Conservation (phyloP, 139 green algal species). For the Eudorina sp. region DNA sequence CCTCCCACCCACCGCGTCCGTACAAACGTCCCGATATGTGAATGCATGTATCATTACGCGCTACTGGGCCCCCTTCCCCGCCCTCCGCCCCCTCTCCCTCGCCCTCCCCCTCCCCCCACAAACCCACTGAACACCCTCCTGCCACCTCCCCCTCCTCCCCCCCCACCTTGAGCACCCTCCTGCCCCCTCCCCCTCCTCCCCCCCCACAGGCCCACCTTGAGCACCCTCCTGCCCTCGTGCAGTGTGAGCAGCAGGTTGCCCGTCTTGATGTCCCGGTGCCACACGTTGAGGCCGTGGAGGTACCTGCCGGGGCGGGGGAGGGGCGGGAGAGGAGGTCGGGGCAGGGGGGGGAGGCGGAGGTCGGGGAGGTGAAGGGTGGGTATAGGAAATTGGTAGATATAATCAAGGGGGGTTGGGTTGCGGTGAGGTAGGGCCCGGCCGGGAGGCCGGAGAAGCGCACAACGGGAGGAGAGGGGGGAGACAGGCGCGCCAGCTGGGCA, state of each 20-base stretch:
- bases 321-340: no score
- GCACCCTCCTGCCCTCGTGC: constrained; percentile 65
- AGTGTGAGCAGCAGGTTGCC: constrained; percentile 86
- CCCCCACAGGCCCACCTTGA: constrained; percentile 79
- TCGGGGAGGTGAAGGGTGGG: no score
- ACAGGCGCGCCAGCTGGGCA: no score
- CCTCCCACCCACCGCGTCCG: no score
- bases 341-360: no score
- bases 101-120: neutral
- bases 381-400: no score
- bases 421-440: no score
- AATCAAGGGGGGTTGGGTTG: no score
- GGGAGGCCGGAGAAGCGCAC: no score
- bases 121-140: neutral
- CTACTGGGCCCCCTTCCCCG: neutral
- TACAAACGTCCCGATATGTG: neutral
- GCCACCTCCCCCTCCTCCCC: neutral
- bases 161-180: neutral
- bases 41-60: neutral
- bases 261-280: constrained; percentile 93
- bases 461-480: no score
- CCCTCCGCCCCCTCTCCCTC: no score
- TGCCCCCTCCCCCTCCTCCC: neutral
- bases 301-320: constrained; percentile 61
- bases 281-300: constrained; percentile 88